Conservation (phyloP, 345 rosid genomes). For the Nephelium lappaceum region DNA sequence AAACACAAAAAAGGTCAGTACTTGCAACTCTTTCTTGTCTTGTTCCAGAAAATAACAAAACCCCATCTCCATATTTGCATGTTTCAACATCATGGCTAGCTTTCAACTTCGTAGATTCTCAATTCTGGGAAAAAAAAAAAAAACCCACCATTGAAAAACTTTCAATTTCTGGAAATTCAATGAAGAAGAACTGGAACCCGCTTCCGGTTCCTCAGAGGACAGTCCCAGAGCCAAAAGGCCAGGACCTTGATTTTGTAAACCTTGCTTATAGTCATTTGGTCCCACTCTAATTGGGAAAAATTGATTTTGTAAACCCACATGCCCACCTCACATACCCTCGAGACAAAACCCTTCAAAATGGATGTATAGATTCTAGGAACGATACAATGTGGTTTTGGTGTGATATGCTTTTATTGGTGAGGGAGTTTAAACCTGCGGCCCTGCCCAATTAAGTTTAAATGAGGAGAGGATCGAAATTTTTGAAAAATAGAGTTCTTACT, state of each 20-base stretch:
- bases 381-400: too few relatives aligned
- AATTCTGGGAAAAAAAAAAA: constrained; percentile 18
- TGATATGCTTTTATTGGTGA: too few relatives aligned
- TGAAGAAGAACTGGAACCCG: constrained; percentile 30
- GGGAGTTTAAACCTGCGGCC: constrained; percentile 73
- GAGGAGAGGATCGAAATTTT: too few relatives aligned
- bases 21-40: background rate
- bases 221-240: constrained; percentile 65
- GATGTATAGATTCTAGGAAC: too few relatives aligned
- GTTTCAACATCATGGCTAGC: constrained; percentile 13
- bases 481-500: too few relatives aligned
- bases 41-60: background rate
- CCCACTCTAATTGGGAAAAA: constrained; percentile 79
- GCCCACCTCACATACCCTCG: constrained; percentile 57
- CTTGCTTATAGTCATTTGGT: constrained; percentile 81
- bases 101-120: constrained; percentile 34
- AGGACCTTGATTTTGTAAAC: constrained; percentile 81
- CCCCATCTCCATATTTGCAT: background rate
- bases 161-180: constrained; percentile 21
- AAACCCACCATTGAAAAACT: constrained; percentile 13
- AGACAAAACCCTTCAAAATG: too few relatives aligned
- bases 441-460: too few relatives aligned
- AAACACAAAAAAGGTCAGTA: background rate
- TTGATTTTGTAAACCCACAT: constrained; percentile 52
- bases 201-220: constrained; percentile 75